Conservation (phyloP, 139 green algal genomes). For the Axilococcus clingmanii region DNA sequence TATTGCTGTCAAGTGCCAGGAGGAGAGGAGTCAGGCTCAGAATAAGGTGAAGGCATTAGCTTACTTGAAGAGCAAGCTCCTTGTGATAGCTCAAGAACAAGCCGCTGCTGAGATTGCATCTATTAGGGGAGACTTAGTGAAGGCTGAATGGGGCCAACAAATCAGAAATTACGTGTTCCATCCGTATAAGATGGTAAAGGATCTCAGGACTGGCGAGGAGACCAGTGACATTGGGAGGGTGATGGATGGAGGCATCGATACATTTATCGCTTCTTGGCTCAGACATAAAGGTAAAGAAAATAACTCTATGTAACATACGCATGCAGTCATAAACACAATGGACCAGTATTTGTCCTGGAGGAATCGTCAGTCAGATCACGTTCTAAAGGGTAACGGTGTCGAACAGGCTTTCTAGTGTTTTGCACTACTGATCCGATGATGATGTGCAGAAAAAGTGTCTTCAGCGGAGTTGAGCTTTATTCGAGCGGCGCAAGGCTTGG, state of each 20-base stretch:
- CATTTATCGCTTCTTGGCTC: conserved; percentile 15
- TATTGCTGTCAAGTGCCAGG: conserved; percentile 72
- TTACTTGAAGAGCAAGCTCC: conserved; percentile 64
- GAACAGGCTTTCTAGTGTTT: too few relatives aligned
- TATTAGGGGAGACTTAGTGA: conserved; percentile 86
- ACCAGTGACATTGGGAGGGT: conserved; percentile 52
- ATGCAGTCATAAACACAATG: background rate
- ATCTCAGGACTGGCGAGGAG: conserved; percentile 65
- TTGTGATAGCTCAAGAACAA: conserved; percentile 83
- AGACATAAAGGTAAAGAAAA: conserved; percentile 1
- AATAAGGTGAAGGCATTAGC: conserved; percentile 47
- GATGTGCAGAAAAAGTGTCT: too few relatives aligned
- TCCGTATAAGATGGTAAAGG: conserved; percentile 95
- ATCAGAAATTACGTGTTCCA: conserved; percentile 97
- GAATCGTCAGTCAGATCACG: too few relatives aligned
- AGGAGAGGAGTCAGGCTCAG: conserved; percentile 61
- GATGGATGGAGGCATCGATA: conserved; percentile 61
- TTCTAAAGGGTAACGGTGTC: too few relatives aligned
- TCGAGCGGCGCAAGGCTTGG: too few relatives aligned
- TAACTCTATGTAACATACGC: background rate
- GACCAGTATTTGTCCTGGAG: background rate
- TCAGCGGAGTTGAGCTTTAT: too few relatives aligned
- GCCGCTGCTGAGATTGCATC: conserved; percentile 54
- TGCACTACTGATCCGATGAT: too few relatives aligned
- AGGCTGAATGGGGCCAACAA: conserved; percentile 93